phyloP scores from a whole-genome alignment of 768 basidiomycete genomes.

The Trametes cubensis region DNA sequence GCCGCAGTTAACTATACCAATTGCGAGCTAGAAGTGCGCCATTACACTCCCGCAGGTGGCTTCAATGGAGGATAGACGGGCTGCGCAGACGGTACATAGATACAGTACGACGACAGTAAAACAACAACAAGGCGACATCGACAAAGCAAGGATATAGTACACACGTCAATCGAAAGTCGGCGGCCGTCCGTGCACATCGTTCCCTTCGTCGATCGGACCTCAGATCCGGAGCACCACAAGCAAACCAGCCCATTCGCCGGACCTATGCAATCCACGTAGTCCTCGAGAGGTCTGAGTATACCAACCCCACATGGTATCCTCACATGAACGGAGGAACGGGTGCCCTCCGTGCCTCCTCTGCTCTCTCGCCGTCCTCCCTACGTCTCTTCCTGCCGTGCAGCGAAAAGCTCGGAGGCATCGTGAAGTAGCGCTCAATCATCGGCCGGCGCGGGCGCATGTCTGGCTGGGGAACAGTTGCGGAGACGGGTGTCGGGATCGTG shows the following conservation, averaged over 20 bases:
- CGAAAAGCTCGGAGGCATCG: conserved; percentile 25
- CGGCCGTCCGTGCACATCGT: background rate
- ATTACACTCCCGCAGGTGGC: too few relatives aligned
- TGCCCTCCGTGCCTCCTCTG: conserved; percentile 26
- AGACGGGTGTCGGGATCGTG: conserved; percentile 16
- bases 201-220: background rate
- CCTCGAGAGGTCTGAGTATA: too few relatives aligned
- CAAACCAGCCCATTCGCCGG: background rate
- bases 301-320: background rate
- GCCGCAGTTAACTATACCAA: too few relatives aligned
- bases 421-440: conserved; percentile 43
- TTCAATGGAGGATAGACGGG: too few relatives aligned
- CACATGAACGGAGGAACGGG: conserved; percentile 9
- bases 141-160: background rate
- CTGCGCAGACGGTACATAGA: background rate
- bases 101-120: background rate
- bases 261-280: background rate
- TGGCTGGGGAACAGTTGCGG: background rate
- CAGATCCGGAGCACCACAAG: background rate
- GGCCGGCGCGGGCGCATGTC: conserved; percentile 35
- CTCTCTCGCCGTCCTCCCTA: conserved; percentile 27
- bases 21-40: too few relatives aligned
- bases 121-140: background rate
- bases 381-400: conserved; percentile 29
- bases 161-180: background rate